Base-by-base conservation (phyloP, 1,284 basidiomycete species). In the Rhodofomes roseus region DNA sequence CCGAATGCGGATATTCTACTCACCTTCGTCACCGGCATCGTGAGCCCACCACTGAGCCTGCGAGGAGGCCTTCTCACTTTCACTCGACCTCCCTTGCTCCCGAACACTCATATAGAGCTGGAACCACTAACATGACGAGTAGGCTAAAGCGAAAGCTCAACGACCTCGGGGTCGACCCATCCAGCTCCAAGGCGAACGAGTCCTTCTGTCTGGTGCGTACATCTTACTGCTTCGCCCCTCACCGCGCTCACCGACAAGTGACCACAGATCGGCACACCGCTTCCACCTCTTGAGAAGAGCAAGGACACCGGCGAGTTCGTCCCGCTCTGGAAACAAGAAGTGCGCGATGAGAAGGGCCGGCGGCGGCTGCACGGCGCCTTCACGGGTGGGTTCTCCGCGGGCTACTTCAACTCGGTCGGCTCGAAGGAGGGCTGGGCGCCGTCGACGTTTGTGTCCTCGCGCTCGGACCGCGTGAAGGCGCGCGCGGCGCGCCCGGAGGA, bases 351-450 rank as follows among this genome's bases (percentile, higher is more conserved):
- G 74, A 89, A 98, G 72, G 97, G 97, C 6, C 81, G 96, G 54
- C 79, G 94, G 63, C 80, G 96, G 57, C 81, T 99, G 46, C 96
- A 99, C 71, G 96, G 97, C 16, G 97, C 96, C 3, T 99, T 99
- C 76, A 98, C 96, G 0, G 97, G 96, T 29, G 97, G 96, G 8
- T 99, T 94, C 80, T 95, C 92, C 40, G 97, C 96, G 11, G 96
- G 96, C 0, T 98, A 98, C 77, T 98, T 91, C 79, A 99, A 99
- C 73, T 87, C 89, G 0, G 96, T 97, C 22, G 96, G 96, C 0
- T 95, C 93, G 3, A 95, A 96, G 74, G 95, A 98, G 83, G 94
- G 97, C 84, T 99, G 96, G 96, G 77, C 92, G 4, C 96, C 96
- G 0, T 82, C 89, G 11, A 91, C 92, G 2, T 99, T 98, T 73